Evolutionary conservation across 2,329 filamentous ascomycete species (phyloP), one percentile per base, ranked within the genome.

Genomic region (Venturia nashicola): DNA sequence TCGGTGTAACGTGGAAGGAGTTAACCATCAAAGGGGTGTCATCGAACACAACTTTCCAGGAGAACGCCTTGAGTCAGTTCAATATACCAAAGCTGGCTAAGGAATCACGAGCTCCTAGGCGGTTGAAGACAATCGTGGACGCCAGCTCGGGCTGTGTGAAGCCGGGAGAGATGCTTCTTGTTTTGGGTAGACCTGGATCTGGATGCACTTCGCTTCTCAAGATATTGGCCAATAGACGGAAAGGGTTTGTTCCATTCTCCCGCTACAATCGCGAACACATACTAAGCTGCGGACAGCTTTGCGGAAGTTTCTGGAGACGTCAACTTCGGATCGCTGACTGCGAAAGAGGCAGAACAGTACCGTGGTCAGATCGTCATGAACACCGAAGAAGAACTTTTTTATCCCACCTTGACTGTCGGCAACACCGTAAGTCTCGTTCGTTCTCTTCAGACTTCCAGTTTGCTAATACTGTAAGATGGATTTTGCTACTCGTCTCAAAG

Each of bases 301-400:
- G 78, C 92, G 91, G 77, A 51, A n/a, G 34, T 62, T 6, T 71
- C 78, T 0, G 86, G 86, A 0, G 80, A 86, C 8, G 72, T 77
- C 39, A 72, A 69, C 8, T 76, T 87, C 68, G 83, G 82, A n/a
- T 81, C 82, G 8, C 82, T 82, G 0, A 75, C 80, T 67, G 76
- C 82, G 0, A 71, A 77, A 9, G 76, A 74, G 16, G 82, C 83
- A 79, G 72, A 70, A 3, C 79, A 82, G 67, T 88, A 86, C 69
- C 81, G 83, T 65, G 85, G 85, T 46, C 86, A 85, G 72, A 71
- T 86, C 1, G 78, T 90, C 14, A 92, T 92, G 72, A 91, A 90
- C 68, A 86, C 90, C 18, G 89, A 93, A 75, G 84, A 87, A 34
- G 88, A 91, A 71, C 80, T 87, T 32, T 89, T 91, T 71, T 92